Evolutionary conservation across 495 filamentous ascomycete species (phyloP).

Genomic region (Xylaria castorea): DNA sequence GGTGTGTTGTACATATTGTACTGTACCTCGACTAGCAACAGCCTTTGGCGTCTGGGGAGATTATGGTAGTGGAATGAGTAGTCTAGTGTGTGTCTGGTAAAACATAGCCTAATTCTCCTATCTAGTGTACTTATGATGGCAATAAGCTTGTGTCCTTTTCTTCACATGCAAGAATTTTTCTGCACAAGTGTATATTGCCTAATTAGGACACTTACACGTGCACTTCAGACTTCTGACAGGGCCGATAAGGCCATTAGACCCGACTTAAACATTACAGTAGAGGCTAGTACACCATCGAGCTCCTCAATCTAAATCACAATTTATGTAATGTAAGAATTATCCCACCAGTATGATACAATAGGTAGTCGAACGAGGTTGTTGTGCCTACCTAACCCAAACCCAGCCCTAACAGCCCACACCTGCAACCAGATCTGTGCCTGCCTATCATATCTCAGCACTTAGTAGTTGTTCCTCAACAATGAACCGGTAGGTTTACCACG

Average conservation of each 20-base stretch:
- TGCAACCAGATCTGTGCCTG: neutral
- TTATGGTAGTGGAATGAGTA: neutral
- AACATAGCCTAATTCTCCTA: constrained; percentile 2
- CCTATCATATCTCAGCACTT: constrained; percentile 4
- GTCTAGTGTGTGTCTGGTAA: neutral
- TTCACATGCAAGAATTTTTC: neutral
- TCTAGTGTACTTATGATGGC: neutral
- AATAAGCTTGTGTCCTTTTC: neutral
- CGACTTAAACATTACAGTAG: neutral
- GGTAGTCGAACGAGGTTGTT: neutral
- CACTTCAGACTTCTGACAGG: neutral
- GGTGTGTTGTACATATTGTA: constrained; percentile 17
- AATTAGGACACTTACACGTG: neutral
- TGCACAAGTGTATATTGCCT: neutral
- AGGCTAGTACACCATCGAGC: neutral
- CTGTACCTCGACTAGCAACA: constrained; percentile 1
- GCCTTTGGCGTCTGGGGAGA: neutral
- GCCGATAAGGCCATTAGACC: neutral
- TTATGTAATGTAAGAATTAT: neutral
- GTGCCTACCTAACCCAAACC: constrained; percentile 10
- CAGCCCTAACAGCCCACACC: constrained; percentile 24
- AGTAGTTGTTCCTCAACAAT: neutral
- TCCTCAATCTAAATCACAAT: neutral
- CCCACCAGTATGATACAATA: neutral
- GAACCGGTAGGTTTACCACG: neutral